Evolutionary conservation across 371 early-diverging fungal genomes (phyloP), one percentile per base, ranked within the genome.

Genomic region (Apophysomyces elegans): DNA sequence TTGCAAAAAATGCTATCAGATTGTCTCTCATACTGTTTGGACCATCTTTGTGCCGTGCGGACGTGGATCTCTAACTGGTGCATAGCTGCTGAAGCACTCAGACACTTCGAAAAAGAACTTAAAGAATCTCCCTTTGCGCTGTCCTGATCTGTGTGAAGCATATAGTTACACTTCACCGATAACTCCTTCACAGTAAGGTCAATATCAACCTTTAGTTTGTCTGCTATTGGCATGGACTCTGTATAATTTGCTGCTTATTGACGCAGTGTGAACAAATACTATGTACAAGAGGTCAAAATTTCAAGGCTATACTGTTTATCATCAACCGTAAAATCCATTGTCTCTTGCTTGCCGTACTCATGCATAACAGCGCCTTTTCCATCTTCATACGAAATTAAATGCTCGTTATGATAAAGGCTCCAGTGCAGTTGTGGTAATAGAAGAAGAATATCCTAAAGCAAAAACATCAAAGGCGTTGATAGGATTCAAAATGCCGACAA

Each of bases 241-340:
- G 43, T 12, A 1, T 43, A 2, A 0, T 43, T 43, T 9, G 1
- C 43, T 43, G 12, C 43, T 43, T 43, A 12, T 14, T 43, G 57
- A 61, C 41, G 58, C 57, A 57, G 6, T 62, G 61, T 39, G 37
- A n/a, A 50, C 37, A 67, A 67, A 62, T 58, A 67, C 44, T 58
- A 6, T 67, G 63, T 58, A 58, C 62, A 44, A 61, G 62, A 61
- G 37, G 46, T 66, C 46, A 61, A 56, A 32, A 36, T 61, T 66
- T 61, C 61, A 61, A 66, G 66, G 26, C 61, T 43, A 66, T 61
- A 66, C 56, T 61, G 66, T 46, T 66, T 57, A 61, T 61, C 61
- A 57, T 66, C 61, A 61, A 61, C 61, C 56, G 59, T 47, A 65
- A 50, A 65, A 59, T 65, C 37, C 56, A 60, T 65, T 13, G 60